Percentiles rank a stretch among this genome's conserved stretches.
Evolutionary conservation across 805 yeast species (phyloP).

Genomic region (Brettanomyces bruxellensis): DNA sequence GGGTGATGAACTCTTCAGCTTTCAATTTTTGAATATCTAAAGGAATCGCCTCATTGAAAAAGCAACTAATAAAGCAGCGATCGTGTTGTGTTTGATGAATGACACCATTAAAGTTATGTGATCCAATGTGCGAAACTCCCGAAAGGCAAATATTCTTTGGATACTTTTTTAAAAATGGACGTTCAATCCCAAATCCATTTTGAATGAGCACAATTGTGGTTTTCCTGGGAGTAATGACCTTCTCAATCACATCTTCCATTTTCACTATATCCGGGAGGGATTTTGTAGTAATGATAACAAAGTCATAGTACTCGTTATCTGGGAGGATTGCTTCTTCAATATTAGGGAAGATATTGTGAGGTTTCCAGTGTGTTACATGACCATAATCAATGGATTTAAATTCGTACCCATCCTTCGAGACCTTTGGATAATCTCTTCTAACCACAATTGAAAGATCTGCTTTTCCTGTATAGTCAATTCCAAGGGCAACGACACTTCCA

Average conservation of each 20-base stretch:
- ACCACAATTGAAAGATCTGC: constrained; percentile 51
- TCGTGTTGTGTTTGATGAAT: constrained; percentile 42
- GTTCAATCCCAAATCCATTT: constrained; percentile 31
- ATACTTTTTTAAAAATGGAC: constrained; percentile 16
- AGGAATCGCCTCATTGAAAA: constrained; percentile 30
- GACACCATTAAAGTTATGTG: constrained; percentile 31
- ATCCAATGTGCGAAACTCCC: constrained; percentile 31
- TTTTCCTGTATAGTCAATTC: constrained; percentile 38
- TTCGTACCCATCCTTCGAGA: constrained; percentile 15
- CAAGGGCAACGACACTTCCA: constrained; percentile 65
- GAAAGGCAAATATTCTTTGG: constrained; percentile 27
- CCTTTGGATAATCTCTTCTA: constrained; percentile 51
- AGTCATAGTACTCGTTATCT: constrained; percentile 31
- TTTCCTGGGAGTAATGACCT: constrained; percentile 24
- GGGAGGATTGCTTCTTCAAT: constrained; percentile 30
- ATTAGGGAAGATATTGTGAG: constrained; percentile 28
- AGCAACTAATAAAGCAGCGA: constrained; percentile 41
- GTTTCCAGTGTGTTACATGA: constrained; percentile 43
- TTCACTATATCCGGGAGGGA: constrained; percentile 55
- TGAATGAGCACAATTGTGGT: constrained; percentile 29
- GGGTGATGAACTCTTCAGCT: constrained; percentile 33
- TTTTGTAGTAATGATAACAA: constrained; percentile 34
- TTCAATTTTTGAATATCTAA: constrained; percentile 24
- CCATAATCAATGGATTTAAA: constrained; percentile 55
- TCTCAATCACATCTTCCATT: constrained; percentile 27